phyloP scores from a whole-genome alignment of 148 eudicot genomes.

The Oxyria digyna region DNA sequence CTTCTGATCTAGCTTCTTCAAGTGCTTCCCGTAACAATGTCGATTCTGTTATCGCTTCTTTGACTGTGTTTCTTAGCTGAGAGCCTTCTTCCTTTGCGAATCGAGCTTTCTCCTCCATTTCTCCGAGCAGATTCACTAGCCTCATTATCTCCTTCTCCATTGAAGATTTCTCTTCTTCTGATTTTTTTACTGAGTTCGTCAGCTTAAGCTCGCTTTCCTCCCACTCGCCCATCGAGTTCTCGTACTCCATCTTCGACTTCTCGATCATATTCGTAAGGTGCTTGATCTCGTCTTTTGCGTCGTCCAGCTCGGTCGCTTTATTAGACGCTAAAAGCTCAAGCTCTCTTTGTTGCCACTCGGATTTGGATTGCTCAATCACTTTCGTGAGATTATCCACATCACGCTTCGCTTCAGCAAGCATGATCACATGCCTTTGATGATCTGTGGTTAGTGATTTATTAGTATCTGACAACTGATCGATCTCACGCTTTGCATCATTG shows the following conservation, averaged over 20 bases:
- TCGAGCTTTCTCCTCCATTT: constrained; percentile 48
- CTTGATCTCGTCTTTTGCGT: constrained; percentile 5
- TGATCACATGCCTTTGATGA: constrained; percentile 10
- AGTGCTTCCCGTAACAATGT: constrained; percentile 60
- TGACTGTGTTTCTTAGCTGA: constrained; percentile 28
- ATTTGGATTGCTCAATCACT: constrained; percentile 24
- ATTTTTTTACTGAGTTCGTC: constrained; percentile 33
- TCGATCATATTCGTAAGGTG: constrained; percentile 5
- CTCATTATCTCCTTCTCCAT: constrained; percentile 63
- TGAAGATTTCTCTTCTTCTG: constrained; percentile 55
- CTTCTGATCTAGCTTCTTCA: constrained; percentile 63
- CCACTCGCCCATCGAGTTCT: constrained; percentile 14
- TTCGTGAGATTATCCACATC: constrained; percentile 3
- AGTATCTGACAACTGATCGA: constrained; percentile 15
- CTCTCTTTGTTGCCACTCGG: constrained; percentile 14
- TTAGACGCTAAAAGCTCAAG: neutral
- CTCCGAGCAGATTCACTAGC: constrained; percentile 46
- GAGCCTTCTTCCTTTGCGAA: constrained; percentile 43
- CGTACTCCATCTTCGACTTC: constrained; percentile 7
- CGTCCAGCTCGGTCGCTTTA: constrained; percentile 7
- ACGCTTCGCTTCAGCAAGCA: constrained; percentile 11
- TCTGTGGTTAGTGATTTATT: constrained; percentile 15
- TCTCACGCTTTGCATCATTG: constrained; percentile 27
- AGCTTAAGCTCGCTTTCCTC: constrained; percentile 47
- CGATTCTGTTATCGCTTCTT: constrained; percentile 49